Conservation (phyloP, 306 rosid genomes). For the Prunus padus region DNA sequence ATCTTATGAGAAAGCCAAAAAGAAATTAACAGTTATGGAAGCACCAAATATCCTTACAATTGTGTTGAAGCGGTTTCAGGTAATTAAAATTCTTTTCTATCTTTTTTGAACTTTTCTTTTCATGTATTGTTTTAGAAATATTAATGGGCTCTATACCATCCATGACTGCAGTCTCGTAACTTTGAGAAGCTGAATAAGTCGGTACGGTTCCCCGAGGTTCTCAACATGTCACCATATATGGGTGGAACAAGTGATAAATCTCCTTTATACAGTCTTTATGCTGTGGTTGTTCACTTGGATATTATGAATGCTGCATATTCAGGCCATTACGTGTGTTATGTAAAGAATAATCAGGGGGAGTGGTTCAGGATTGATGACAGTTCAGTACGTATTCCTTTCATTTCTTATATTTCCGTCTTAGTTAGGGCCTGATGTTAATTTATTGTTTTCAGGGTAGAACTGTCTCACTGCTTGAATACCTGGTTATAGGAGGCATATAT, state of each 20-base stretch:
- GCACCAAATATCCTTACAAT: conserved; percentile 80
- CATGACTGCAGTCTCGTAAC: conserved; percentile 61
- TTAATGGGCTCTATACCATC: conserved; percentile 27
- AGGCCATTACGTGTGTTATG: conserved; percentile 79
- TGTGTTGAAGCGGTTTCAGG: conserved; percentile 78
- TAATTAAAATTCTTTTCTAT: conserved; percentile 30
- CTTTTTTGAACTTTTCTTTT: conserved; percentile 16
- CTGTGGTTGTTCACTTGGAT: conserved; percentile 82
- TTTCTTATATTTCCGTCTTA: neutral
- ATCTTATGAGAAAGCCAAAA: conserved; percentile 72
- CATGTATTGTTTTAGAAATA: neutral
- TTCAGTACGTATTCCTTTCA: conserved; percentile 39
- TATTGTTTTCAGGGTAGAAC: neutral
- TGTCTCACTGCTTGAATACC: neutral
- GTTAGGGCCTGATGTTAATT: neutral
- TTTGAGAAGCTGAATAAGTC: conserved; percentile 69
- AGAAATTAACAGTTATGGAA: conserved; percentile 69
- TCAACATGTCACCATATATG: conserved; percentile 70
- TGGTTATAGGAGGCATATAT: neutral
- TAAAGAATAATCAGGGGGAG: conserved; percentile 55
- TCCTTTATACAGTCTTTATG: conserved; percentile 65
- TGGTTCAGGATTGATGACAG: conserved; percentile 78
- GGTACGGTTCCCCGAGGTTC: conserved; percentile 59
- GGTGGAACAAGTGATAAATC: conserved; percentile 50
- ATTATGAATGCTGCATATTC: conserved; percentile 63